Evolutionary conservation across 2,329 filamentous ascomycete genomes (phyloP), one percentile per base, ranked within the genome.

Genomic region (Ceratocystis papillata): DNA sequence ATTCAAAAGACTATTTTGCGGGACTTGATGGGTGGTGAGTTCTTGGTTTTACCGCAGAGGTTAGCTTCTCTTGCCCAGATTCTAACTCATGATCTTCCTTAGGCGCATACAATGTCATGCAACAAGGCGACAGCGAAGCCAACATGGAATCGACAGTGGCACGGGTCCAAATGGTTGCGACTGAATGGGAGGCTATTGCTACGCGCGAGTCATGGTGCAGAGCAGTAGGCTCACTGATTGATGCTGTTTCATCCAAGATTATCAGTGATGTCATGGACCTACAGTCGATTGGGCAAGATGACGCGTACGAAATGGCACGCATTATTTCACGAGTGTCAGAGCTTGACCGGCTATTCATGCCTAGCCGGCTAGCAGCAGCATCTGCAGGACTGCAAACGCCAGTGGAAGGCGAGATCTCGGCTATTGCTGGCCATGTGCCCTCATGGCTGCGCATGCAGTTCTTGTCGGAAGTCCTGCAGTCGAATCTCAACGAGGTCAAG

Each of bases 381-480:
- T 65, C 69, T 20, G 45, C 65, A 3, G 44, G 17, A 25, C 28
- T 28, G 63, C 28, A 50, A 30, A 45, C 48, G 60, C 61, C 70
- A 0, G 70, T 65, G 15, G 73, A 72, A 25, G 76, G 77, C 3
- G 78, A 79, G 44, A 73, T 83, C 1, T 81, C 83, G 3, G 74
- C 78, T 3, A 86, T 84, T 44, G 78, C 82, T 2, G 82, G 86
- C 71, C 86, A 85, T 69, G 83, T 83, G 3, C 77, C 79, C 2
- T 79, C 78, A 62, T 87, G 85, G 85, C 76, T 87, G 67, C 79
- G 84, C 62, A 77, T 87, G 67, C 83, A 86, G 73, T 87, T 83
- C 70, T 76, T 87, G 20, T 81, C 81, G 69, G 82, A 87, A 72
- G 80, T 87, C 33, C 76, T 87, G 69, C 84, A 87, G 75, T 86